Base-by-base conservation (phyloP, 1,139 yeast genomes). In the Magnusiomyces paraingens region DNA sequence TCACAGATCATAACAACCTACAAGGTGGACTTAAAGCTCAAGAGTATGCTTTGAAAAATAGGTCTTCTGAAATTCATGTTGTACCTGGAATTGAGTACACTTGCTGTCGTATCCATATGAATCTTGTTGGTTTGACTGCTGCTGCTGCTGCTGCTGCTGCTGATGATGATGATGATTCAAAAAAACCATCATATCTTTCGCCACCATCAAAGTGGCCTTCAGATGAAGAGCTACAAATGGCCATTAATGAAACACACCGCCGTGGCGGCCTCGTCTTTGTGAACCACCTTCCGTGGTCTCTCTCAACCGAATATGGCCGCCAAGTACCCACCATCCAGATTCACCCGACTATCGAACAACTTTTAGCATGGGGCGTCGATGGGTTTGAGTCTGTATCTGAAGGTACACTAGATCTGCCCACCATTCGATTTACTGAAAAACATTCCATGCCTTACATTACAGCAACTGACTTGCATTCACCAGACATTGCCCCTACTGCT, bases 21-120 rank as follows among this genome's bases (percentile, higher is more conserved):
- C 55, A 50, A 2, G 66, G 66, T 6, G 65, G 65, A 4, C 51
- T 57, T 8, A 52, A 46, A 11, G 66, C 66, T 1, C 49, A 44
- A 41, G 47, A 50, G 17, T 51, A 58, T 49, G 62, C 62, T 2
- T 42, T 41, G 26, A 36, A 21, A 17, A 35, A 50, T 11, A 52
- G 54, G 14, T 47, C 46, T 15, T 42, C 52, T 35, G 55, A 57
- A n/a, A 45, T 61, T 2, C 50, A 62, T 35, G 65, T 63, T 2
- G 58, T 63, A 26, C 66, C 66, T 2, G 66, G 66, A 1, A 57
- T 63, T 38, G 66, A 63, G 47, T 63, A 53, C 51, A 59, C 65
- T 2, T 63, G 66, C 49, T 63, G 66, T 49, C 53, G 66, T 2
- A 62, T 63, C 40, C 66, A 63, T 52, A 63, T 63, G 66, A 63